Conservation (phyloP, 1,284 basidiomycete genomes). For the Malassezia psittaci region DNA sequence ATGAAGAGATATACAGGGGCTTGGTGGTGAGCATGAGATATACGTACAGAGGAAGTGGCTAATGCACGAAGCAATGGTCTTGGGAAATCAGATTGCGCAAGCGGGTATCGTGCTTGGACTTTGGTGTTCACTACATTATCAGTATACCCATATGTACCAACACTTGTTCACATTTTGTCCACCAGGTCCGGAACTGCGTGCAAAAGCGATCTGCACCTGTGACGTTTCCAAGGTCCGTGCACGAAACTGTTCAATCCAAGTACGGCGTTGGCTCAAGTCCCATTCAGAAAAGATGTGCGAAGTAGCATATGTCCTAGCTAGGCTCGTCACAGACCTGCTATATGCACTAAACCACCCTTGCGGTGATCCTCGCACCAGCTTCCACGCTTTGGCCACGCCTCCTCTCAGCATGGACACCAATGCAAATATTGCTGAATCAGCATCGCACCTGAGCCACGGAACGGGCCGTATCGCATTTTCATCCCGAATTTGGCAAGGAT, state of each 20-base stretch:
- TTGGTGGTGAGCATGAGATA: background rate
- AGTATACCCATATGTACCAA: background rate
- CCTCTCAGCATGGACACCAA: background rate
- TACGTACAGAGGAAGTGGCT: slow-evolving; percentile 13
- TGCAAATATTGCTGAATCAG: slow-evolving; percentile 18
- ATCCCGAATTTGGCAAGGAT: slow-evolving; percentile 18
- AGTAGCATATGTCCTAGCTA: no score
- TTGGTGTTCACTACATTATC: slow-evolving; percentile 8
- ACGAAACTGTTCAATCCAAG: slow-evolving; percentile 10
- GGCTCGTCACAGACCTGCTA: no score
- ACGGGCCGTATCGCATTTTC: slow-evolving; percentile 11
- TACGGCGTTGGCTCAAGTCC: background rate
- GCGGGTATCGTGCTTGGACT: slow-evolving; percentile 6
- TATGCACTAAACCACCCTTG: no score
- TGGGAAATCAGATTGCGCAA: slow-evolving; percentile 2
- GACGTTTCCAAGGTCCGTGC: background rate
- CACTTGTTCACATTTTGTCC: slow-evolving; percentile 22
- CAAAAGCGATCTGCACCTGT: slow-evolving; percentile 11
- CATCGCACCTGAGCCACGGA: slow-evolving; percentile 8
- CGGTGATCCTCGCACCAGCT: no score
- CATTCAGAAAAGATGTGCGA: background rate
- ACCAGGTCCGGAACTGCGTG: slow-evolving; percentile 19
- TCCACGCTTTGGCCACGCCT: background rate
- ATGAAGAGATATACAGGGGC: slow-evolving; percentile 17
- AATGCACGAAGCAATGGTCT: slow-evolving; percentile 3